Evolutionary conservation across 176 grass and related monocot species (phyloP).

Genomic region (Secale cereale): DNA sequence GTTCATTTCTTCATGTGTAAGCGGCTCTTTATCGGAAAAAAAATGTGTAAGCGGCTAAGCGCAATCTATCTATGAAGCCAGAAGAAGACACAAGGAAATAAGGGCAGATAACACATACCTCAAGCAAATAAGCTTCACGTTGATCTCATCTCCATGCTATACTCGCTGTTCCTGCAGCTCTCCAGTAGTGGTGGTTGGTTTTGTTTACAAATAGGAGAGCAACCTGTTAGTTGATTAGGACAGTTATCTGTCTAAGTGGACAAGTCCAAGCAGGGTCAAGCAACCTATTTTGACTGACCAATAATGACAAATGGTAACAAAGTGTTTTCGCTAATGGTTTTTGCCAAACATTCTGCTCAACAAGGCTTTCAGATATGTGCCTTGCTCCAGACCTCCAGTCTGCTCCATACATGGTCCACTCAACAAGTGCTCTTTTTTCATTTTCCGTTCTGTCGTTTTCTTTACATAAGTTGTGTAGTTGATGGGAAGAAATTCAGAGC

Average conservation of each 20-base stretch:
- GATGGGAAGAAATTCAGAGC: not conserved
- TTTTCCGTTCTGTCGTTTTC: not conserved
- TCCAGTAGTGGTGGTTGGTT: not conserved
- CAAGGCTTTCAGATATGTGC: not conserved
- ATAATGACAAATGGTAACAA: not conserved
- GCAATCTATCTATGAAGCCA: not conserved
- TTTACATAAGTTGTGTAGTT: not conserved
- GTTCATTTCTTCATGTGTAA: constrained; percentile 4
- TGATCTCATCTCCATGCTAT: not conserved
- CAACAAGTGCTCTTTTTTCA: not conserved
- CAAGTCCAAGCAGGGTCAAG: not conserved
- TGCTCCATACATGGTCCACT: not conserved
- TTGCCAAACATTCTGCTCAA: constrained; percentile 1
- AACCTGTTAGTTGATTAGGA: not conserved
- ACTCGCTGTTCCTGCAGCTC: not conserved
- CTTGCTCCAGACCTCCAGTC: not conserved
- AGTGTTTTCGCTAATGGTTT: not conserved
- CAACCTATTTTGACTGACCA: not conserved
- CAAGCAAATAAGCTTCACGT: not conserved
- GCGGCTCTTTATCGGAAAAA: too few relatives aligned
- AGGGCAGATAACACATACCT: constrained; percentile 1
- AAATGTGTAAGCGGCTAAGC: too few relatives aligned
- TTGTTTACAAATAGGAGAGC: constrained; percentile 8
- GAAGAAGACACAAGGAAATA: not conserved
- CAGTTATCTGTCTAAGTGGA: not conserved